Conservation (phyloP, 768 basidiomycete genomes). For the Lactifluus pinguis region DNA sequence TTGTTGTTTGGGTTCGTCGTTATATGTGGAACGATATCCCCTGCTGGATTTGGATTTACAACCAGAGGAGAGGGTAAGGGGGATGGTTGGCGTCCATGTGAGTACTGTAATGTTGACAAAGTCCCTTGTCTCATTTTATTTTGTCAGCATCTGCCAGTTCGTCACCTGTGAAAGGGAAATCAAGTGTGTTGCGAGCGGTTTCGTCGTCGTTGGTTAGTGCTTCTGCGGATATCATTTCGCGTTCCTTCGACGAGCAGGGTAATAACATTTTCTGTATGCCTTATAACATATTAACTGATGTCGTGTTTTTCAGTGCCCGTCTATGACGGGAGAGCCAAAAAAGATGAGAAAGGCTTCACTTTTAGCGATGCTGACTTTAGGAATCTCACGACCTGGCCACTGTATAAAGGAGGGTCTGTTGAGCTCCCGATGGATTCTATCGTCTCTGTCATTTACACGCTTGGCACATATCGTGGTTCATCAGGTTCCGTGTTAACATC, state of each 20-base stretch:
- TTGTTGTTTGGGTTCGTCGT: not conserved
- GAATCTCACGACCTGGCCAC: not conserved
- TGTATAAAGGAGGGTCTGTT: not conserved
- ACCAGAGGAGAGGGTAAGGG: not conserved
- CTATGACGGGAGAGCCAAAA: not conserved
- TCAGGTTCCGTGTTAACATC: not conserved
- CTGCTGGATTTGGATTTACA: not conserved
- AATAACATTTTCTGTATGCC: not conserved
- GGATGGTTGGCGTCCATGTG: not conserved
- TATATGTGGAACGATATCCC: not conserved
- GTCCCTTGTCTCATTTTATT: not conserved
- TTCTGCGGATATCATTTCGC: not conserved
- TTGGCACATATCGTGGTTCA: not conserved
- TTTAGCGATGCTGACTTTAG: not conserved
- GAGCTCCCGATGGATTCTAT: not conserved
- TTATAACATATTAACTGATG: too few relatives aligned
- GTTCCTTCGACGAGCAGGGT: not conserved
- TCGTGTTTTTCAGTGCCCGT: not conserved
- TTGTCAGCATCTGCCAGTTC: not conserved
- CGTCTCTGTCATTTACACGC: not conserved
- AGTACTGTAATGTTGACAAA: not conserved
- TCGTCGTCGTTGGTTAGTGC: not conserved
- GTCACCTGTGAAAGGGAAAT: not conserved
- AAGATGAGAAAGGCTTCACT: not conserved
- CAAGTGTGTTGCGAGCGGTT: not conserved